Evolutionary conservation across 2,329 filamentous ascomycete genomes (phyloP), one percentile per base, ranked within the genome.

Genomic region (Scedosporium boydii): DNA sequence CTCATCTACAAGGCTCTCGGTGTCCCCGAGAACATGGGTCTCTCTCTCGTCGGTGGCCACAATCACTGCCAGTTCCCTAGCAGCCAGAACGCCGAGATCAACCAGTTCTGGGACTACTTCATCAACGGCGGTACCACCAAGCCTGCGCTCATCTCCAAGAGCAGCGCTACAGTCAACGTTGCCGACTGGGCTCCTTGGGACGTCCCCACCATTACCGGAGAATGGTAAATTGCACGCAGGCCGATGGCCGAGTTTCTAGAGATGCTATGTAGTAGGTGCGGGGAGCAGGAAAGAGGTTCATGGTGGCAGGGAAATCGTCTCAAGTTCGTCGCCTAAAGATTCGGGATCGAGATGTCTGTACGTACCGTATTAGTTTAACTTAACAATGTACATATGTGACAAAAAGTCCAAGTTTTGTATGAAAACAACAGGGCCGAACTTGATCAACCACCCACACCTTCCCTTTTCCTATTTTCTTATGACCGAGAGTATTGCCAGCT

Each of bases 1-100:
- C 72, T 79, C 59, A 78, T 84, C 68, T 85, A 83, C 72, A 77
- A 81, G 73, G 79, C 77, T 4, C 74, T 81, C 27, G 82, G 81
- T 63, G 78, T 75, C 1, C 76, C 79, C 16, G 79, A 79, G 66
- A 78, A 81, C 70, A 82, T 85, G 80, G 83, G 83, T 2, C 83
- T 83, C 70, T 82, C 80, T 41, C 77, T 84, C 67, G 74, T 80
- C 41, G 81, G 80, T 44, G 78, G 78, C 64, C 80, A 85, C 70
- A 73, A 73, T 64, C 83, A 86, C 69, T 86, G 83, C 71, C 69
- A 72, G 68, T 85, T 86, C 73, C 83, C 80, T 16, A 75, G 75
- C 51, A 73, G 76, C 34, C 80, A 84, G 73, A 74, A 79, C 66
- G 65, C 75, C 42, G 81, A 84, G 46, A 74, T 86, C 42, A 80